Percentiles rank a stretch among this genome's conserved stretches.
phyloP scores from a whole-genome alignment of 1,284 basidiomycete species.

The Trametes versicolor region DNA sequence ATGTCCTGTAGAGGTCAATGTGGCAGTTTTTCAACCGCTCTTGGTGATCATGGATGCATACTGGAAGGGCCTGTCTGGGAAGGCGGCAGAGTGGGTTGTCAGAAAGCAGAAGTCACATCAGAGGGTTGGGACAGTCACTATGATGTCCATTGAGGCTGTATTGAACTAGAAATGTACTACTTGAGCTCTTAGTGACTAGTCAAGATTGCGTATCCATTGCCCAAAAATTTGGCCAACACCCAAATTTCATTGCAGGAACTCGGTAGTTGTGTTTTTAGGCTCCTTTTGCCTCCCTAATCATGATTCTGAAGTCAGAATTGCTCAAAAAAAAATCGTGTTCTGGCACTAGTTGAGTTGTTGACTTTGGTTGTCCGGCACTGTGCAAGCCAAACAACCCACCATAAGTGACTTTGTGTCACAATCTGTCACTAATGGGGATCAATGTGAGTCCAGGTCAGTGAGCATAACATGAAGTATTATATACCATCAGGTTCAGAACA shows the following conservation, averaged over 20 bases:
- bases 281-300: background rate
- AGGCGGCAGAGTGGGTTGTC: conserved; percentile 35
- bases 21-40: conserved; percentile 33
- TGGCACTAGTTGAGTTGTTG: background rate
- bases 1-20: conserved; percentile 36
- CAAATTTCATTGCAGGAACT: background rate
- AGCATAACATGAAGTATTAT: no score
- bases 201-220: no score
- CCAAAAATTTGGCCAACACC: background rate
- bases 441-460: no score
- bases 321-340: background rate
- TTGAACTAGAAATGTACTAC: no score
- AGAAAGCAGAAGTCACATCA: conserved; percentile 10
- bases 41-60: conserved; percentile 36
- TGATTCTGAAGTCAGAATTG: conserved; percentile 2
- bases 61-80: conserved; percentile 32
- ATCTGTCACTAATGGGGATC: no score
- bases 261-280: background rate
- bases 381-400: no score
- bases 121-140: background rate
- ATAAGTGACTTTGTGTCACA: no score
- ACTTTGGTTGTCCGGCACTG: conserved; percentile 1
- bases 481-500: no score
- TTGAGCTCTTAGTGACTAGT: no score
- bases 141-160: conserved; percentile 10